phyloP scores from a whole-genome alignment of 2,329 filamentous ascomycete species.

The Xylaria sp. region DNA sequence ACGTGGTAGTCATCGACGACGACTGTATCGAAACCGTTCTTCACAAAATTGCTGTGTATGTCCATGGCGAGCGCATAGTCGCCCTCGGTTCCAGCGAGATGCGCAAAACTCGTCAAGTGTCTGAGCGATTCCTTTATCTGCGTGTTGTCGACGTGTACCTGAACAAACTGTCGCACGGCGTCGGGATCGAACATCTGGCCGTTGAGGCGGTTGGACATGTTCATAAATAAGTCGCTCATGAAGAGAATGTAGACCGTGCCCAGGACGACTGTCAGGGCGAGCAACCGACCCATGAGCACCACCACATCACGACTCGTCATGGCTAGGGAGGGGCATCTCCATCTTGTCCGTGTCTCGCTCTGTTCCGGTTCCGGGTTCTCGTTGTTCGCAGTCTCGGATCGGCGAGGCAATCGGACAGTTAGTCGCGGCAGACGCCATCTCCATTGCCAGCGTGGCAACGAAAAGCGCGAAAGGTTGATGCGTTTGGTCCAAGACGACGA shows the following conservation, averaged over 20 bases:
- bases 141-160: slow-evolving; percentile 64
- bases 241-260: slow-evolving; percentile 79
- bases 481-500: slow-evolving; percentile 49
- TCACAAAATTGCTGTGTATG: slow-evolving; percentile 70
- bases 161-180: slow-evolving; percentile 68
- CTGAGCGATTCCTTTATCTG: slow-evolving; percentile 67
- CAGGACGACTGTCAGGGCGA: slow-evolving; percentile 70
- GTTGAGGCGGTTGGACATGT: slow-evolving; percentile 56
- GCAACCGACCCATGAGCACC: slow-evolving; percentile 65
- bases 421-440: slow-evolving; percentile 46
- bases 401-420: slow-evolving; percentile 45
- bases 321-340: slow-evolving; percentile 35
- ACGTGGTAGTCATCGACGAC: slow-evolving; percentile 74
- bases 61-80: slow-evolving; percentile 82
- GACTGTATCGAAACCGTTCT: slow-evolving; percentile 69
- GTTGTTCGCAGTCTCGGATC: slow-evolving; percentile 24
- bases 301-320: slow-evolving; percentile 42
- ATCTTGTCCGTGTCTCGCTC: slow-evolving; percentile 25
- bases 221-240: slow-evolving; percentile 74
- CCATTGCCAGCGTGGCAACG: slow-evolving; percentile 52
- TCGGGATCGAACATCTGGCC: slow-evolving; percentile 78
- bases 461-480: slow-evolving; percentile 41
- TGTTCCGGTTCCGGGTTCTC: slow-evolving; percentile 18
- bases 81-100: slow-evolving; percentile 90
- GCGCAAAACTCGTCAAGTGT: slow-evolving; percentile 77